Evolutionary conservation across 106 monocot genomes (phyloP), one percentile per base, ranked within the genome.

Genomic region (Narthecium ossifragum): DNA sequence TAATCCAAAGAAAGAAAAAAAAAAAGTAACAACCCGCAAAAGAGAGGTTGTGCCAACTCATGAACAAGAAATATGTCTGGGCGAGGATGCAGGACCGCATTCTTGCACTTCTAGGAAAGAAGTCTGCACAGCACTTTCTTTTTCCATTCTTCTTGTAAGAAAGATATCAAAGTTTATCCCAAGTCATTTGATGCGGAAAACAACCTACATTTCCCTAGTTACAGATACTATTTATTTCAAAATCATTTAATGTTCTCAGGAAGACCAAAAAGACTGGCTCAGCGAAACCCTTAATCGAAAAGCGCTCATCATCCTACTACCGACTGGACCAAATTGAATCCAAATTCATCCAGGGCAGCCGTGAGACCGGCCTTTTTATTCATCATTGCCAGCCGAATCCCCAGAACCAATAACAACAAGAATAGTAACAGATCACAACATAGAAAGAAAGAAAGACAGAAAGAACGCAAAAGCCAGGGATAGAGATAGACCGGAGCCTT

Each of bases 321-420:
- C 73, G 45, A 60, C 59, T 46, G 55, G 57, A 67, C 43, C 10
- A 43, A 43, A 43, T 20, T 22, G 31, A 34, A 64, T 47, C 20
- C 31, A 34, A 13, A 33, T 12, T 23, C 23, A 55, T 63, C 48
- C 48, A 60, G 73, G 59, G 73, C 60, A 67, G 45, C 53, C 24
- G 66, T 73, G 55, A 60, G 73, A 31, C 66, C 73, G 66, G 73
- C 73, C 73, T 73, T 73, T 73, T 61, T 33, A 0, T n/a, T 73
- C 73, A 25, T 73, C 66, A 73, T 67, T 48, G 66, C 66, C 73
- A 67, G 40, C 28, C 28, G 25, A 30, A 30, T 25, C 8, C 5
- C 15, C 17, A 26, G 31, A 25, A 30, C 15, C 25, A 26, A 55
- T 17, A n/a, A n/a, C 27, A 31, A 0, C 28, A 26, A 32, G 0